These are phyloP conservation scores for Rubus parviflorus DNA, from an alignment of 306 rosid species.

Conservation along the genomic window DNA sequence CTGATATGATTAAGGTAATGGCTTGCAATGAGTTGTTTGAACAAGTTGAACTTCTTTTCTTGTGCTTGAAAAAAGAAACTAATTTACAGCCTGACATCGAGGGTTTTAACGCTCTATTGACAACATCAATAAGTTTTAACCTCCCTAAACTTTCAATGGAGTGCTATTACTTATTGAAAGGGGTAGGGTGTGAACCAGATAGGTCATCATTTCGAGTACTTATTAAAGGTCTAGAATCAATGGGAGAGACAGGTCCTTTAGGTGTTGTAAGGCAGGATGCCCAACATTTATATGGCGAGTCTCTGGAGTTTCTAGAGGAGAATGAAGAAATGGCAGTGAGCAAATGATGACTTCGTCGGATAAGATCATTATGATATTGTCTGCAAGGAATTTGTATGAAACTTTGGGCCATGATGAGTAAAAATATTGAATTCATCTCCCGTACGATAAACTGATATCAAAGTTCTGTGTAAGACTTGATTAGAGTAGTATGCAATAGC, in stretches of 20 bases:
- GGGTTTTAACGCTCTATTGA: slow-evolving; percentile 44
- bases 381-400: not conserved
- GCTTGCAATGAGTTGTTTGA: slow-evolving; percentile 43
- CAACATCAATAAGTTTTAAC: slow-evolving; percentile 24
- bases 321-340: slow-evolving; percentile 32
- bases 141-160: slow-evolving; percentile 35
- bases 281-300: slow-evolving; percentile 38
- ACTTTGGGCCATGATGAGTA: not conserved
- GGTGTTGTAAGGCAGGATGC: slow-evolving; percentile 43
- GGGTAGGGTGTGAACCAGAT: slow-evolving; percentile 47
- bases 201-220: slow-evolving; percentile 39
- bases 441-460: not conserved
- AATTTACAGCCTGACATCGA: slow-evolving; percentile 35
- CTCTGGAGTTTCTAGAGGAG: slow-evolving; percentile 43
- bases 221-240: slow-evolving; percentile 40
- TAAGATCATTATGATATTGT: not conserved
- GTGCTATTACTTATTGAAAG: slow-evolving; percentile 45
- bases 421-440: not conserved
- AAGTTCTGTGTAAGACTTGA: not conserved
- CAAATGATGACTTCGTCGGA: not conserved
- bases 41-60: slow-evolving; percentile 31
- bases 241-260: slow-evolving; percentile 29
- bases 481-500: not conserved
- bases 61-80: slow-evolving; percentile 37
- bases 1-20: slow-evolving; percentile 37